Percentiles rank a stretch among this genome's conserved stretches.
Evolutionary conservation across 2,329 filamentous ascomycete species (phyloP).

Genomic region (Sarocladiaceae sp.): DNA sequence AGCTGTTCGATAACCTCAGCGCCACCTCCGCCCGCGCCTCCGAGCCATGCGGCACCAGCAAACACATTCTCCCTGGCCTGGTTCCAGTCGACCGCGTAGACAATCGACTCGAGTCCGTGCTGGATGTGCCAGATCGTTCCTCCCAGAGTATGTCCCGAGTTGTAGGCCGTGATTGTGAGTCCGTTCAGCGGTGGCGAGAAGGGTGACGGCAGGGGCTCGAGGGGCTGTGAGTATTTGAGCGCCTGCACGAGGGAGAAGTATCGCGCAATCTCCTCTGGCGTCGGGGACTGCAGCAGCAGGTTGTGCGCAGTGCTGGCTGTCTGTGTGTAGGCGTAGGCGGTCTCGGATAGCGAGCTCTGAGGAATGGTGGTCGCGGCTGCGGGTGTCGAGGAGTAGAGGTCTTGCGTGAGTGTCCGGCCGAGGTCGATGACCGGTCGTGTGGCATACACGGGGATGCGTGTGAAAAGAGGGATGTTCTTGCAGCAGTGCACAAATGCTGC

Average conservation of each 20-base stretch:
- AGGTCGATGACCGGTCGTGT: conserved; percentile 91
- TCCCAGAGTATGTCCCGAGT: conserved; percentile 90
- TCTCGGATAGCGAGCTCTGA: conserved; percentile 63
- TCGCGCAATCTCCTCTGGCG: conserved; percentile 80
- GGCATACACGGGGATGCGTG: conserved; percentile 88
- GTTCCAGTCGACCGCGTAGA: conserved; percentile 98
- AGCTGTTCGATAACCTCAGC: conserved; percentile 92
- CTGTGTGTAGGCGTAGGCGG: conserved; percentile 47
- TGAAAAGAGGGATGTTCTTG: conserved; percentile 91
- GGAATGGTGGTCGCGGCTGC: conserved; percentile 83
- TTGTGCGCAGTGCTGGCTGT: conserved; percentile 42
- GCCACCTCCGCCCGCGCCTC: conserved; percentile 72
- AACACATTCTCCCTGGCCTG: conserved; percentile 95
- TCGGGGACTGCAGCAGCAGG: conserved; percentile 66
- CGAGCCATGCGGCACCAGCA: conserved; percentile 89
- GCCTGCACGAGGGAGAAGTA: conserved; percentile 91
- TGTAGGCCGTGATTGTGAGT: conserved; percentile 93
- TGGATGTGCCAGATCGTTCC: conserved; percentile 99
- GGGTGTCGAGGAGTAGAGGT: conserved; percentile 86
- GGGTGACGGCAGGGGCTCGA: conserved; percentile 80
- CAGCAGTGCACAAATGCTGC: conserved; percentile 95
- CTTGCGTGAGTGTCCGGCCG: conserved; percentile 84
- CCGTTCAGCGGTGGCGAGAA: conserved; percentile 88
- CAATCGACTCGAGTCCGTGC: conserved; percentile 91
- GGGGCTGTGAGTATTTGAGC: conserved; percentile 94